Evolutionary conservation across 148 eudicot species (phyloP), one percentile per base, ranked within the genome.

Genomic region (Oxyria digyna): DNA sequence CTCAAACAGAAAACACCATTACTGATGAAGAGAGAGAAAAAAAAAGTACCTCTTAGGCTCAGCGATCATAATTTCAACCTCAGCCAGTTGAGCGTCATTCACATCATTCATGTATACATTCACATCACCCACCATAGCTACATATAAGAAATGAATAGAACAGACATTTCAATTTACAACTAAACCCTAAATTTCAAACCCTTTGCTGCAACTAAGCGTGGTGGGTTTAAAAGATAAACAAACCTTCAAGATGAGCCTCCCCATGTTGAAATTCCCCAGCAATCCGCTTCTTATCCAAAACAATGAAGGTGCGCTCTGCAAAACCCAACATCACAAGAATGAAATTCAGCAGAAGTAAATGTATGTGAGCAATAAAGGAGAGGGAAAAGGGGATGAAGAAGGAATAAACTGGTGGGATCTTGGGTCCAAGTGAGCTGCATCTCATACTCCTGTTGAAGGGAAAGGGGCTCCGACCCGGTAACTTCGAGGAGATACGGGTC

Each of bases 351-450:
- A 66, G 5, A 23, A 4, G 20, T 1, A 49, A 49, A 4, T 49
- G 57, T 49, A 0, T 6, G 11, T 17, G 35, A 26, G 35, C 8
- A 62, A 48, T 33, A 27, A 62, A 5, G 20, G 12, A 69, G 0
- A 33, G 27, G 9, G 11, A 21, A 71, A 45, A 31, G 32, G 24
- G 69, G 41, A 15, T 23, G 43, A 26, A 17, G 37, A 66, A 32
- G 21, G 54, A 55, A 54, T n/a, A 41, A 50, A 91, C 97, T 93
- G 54, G 72, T 70, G 62, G 95, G 86, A 73, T 93, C 96, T 76
- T 85, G 95, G 66, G 84, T 76, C 98, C 98, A 93, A n/a, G 98
- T 80, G 70, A 86, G 82, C 75, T 89, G 98, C 96, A 92, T 92
- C 27, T 85, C 81, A 57, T 83, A 91, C 74, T 91, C 96, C 67